phyloP scores from a whole-genome alignment of 768 basidiomycete species.

The Agaricus subrufescens region DNA sequence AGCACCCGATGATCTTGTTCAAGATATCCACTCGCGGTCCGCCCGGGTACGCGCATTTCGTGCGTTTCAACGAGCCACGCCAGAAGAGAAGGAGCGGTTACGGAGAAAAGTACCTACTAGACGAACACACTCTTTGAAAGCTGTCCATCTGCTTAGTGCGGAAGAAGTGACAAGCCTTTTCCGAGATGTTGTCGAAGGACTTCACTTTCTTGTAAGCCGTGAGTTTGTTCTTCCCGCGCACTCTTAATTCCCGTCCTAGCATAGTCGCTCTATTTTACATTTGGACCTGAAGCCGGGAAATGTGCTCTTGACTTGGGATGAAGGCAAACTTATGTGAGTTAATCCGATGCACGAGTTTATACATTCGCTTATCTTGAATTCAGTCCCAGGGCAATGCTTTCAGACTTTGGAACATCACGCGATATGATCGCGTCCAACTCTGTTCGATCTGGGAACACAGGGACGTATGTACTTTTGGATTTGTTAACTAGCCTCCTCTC shows the following conservation, averaged over 20 bases:
- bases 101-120: conserved; percentile 21
- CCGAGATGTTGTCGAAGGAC: conserved; percentile 78
- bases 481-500: not conserved
- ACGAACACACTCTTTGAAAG: conserved; percentile 42
- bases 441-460: conserved; percentile 86
- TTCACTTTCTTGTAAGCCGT: conserved; percentile 73
- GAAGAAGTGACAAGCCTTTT: conserved; percentile 83
- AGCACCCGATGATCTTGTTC: conserved; percentile 5
- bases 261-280: conserved; percentile 82
- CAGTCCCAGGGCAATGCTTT: conserved; percentile 91
- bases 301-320: conserved; percentile 88
- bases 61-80: conserved; percentile 58
- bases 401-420: conserved; percentile 92
- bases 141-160: conserved; percentile 80
- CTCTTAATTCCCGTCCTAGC: conserved; percentile 37
- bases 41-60: conserved; percentile 76
- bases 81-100: conserved; percentile 59
- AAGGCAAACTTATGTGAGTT: conserved; percentile 72
- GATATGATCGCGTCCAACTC: conserved; percentile 76
- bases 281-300: conserved; percentile 94
- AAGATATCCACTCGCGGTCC: conserved; percentile 46
- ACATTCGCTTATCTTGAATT: conserved; percentile 1
- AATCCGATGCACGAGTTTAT: not conserved
- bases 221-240: not conserved
- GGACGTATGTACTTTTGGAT: conserved; percentile 61